A percentile compares a stretch with the other conserved stretches of the same genome.
These are phyloP conservation scores for Geotrichum cucujoidarum DNA, from an alignment of 1,139 yeast species.

Conservation along the genomic window DNA sequence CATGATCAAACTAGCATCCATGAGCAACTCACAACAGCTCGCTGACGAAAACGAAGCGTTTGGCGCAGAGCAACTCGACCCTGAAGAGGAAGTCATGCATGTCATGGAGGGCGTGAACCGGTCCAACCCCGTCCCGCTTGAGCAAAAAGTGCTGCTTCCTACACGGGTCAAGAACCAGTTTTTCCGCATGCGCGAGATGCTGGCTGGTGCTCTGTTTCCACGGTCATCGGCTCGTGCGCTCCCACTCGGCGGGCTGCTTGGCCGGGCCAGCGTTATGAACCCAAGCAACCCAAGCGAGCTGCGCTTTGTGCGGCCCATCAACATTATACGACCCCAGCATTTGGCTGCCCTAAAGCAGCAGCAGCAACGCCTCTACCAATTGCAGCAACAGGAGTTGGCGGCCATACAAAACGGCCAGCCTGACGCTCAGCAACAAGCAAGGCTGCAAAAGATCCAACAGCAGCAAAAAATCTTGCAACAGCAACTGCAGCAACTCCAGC, in stretches of 20 bases:
- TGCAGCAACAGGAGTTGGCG: conserved; percentile 10
- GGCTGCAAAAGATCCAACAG: conserved; percentile 20
- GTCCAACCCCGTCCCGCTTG: conserved; percentile 75
- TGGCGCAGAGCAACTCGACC: conserved; percentile 37
- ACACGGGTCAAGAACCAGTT: conserved; percentile 63
- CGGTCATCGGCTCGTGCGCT: conserved; percentile 4
- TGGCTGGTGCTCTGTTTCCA: conserved; percentile 33
- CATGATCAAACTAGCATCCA: conserved; percentile 73
- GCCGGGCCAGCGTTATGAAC: conserved; percentile 16
- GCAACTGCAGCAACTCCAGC: conserved; percentile 10
- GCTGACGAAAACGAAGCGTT: conserved; percentile 29
- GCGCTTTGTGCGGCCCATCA: conserved; percentile 14
- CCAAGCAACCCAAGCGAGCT: conserved; percentile 12
- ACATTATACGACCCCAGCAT: conserved; percentile 14
- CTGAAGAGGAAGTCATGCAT: conserved; percentile 88
- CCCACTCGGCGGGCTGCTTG: conserved; percentile 15
- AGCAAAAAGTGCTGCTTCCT: conserved; percentile 67
- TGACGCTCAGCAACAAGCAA: conserved; percentile 39
- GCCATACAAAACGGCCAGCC: conserved; percentile 11
- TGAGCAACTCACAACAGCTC: conserved; percentile 33
- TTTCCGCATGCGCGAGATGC: conserved; percentile 58
- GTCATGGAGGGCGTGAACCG: conserved; percentile 82
- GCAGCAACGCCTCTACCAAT: conserved; percentile 28
- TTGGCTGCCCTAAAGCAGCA: conserved; percentile 37
- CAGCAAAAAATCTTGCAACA: conserved; percentile 11